These are phyloP conservation scores for Aspergillus sp. DNA, from an alignment of 2,329 filamentous ascomycete species.

Conservation along the genomic window DNA sequence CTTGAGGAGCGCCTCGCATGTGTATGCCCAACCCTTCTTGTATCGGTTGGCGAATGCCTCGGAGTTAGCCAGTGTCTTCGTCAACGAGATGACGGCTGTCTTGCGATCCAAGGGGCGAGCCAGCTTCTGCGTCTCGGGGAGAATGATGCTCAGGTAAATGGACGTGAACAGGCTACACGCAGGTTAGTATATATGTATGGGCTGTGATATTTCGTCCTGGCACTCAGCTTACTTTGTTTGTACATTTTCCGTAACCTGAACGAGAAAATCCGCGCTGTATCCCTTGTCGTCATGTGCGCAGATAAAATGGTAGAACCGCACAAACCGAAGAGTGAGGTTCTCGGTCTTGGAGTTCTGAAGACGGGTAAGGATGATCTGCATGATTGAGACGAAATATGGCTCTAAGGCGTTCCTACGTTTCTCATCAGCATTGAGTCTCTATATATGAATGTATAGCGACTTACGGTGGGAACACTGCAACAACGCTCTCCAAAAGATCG, in stretches of 20 bases:
- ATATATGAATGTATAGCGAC: conserved; percentile 23
- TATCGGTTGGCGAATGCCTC: conserved; percentile 73
- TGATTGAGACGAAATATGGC: conserved; percentile 68
- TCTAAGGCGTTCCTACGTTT: conserved; percentile 53
- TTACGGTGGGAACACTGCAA: conserved; percentile 64
- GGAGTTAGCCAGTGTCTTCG: conserved; percentile 83
- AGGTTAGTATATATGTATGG: conserved; percentile 1
- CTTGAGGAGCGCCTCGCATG: conserved; percentile 80
- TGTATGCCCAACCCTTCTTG: conserved; percentile 83
- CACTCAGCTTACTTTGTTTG: conserved; percentile 52
- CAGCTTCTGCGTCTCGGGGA: conserved; percentile 82
- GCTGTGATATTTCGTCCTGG: background rate
- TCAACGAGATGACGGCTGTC: conserved; percentile 82
- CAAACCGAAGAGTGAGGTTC: conserved; percentile 75
- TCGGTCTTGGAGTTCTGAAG: conserved; percentile 69
- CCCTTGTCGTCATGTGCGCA: conserved; percentile 70
- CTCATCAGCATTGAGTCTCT: conserved; percentile 1
- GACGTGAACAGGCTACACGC: conserved; percentile 60
- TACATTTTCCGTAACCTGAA: conserved; percentile 71
- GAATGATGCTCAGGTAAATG: conserved; percentile 78
- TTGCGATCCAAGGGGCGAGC: conserved; percentile 85
- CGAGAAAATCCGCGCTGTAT: conserved; percentile 88
- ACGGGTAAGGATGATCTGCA: conserved; percentile 71
- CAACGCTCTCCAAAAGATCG: conserved; percentile 75
- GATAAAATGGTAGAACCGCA: conserved; percentile 89